Conservation (phyloP, 306 rosid genomes). For the Hippophae tibetana region DNA sequence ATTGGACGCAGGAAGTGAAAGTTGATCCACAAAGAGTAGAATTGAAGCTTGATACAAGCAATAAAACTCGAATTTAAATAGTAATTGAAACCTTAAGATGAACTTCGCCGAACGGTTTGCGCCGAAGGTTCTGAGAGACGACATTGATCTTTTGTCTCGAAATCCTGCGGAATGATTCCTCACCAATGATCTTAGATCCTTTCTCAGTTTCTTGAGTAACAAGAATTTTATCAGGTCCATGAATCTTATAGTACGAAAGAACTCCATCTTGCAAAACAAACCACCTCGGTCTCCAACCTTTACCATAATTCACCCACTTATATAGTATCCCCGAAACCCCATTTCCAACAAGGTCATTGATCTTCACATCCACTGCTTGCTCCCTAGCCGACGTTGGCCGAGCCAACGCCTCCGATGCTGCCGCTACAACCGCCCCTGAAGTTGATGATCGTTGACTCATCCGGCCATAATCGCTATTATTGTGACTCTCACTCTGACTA, state of each 20-base stretch:
- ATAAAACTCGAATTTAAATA: not conserved
- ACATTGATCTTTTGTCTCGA: slow-evolving; percentile 41
- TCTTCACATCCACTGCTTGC: slow-evolving; percentile 73
- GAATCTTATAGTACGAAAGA: slow-evolving; percentile 87
- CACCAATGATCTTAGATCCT: slow-evolving; percentile 87
- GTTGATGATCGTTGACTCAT: slow-evolving; percentile 44
- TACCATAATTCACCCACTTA: slow-evolving; percentile 98
- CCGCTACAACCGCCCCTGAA: slow-evolving; percentile 17
- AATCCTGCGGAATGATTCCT: slow-evolving; percentile 66
- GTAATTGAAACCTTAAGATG: slow-evolving; percentile 70
- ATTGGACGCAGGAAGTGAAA: too few species aligned
- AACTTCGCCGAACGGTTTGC: slow-evolving; percentile 90
- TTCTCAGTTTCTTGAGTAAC: slow-evolving; percentile 87
- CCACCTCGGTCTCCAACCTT: slow-evolving; percentile 99
- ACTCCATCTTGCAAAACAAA: slow-evolving; percentile 91
- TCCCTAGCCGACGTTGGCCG: slow-evolving; percentile 29
- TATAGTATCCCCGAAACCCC: slow-evolving; percentile 80
- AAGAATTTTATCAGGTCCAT: slow-evolving; percentile 85
- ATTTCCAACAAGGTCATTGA: slow-evolving; percentile 84
- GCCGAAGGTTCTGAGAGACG: slow-evolving; percentile 28
- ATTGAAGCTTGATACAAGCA: not conserved
- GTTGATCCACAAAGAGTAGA: too few species aligned
- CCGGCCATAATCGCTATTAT: slow-evolving; percentile 35
- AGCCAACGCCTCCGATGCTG: slow-evolving; percentile 30
- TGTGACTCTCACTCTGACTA: not conserved